These are phyloP conservation scores for Lichtheimia hyalospora DNA, from an alignment of 371 early-diverging fungal genomes.

Conservation along the genomic window DNA sequence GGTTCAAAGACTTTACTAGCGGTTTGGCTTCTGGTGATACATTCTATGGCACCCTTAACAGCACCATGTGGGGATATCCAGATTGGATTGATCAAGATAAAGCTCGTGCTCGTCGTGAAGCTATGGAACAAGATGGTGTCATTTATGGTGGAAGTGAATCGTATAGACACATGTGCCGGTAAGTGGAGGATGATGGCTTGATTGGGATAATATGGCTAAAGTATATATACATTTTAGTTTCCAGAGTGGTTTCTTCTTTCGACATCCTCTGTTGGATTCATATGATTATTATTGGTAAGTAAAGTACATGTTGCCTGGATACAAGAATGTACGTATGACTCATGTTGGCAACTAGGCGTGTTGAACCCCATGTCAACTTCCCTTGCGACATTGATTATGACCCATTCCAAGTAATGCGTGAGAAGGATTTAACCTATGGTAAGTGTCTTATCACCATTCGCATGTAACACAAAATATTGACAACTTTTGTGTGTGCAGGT, in stretches of 20 bases:
- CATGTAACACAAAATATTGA: too few relatives aligned
- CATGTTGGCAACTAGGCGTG: conserved; percentile 61
- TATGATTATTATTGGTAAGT: conserved; percentile 96
- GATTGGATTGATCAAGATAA: conserved; percentile 68
- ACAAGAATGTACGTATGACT: too few relatives aligned
- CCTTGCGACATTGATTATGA: conserved; percentile 91
- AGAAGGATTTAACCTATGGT: conserved; percentile 81
- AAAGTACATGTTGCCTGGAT: too few relatives aligned
- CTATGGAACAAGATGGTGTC: conserved; percentile 57
- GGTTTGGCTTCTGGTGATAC: conserved; percentile 47
- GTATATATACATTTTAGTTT: conserved; percentile 27
- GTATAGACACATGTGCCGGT: conserved; percentile 94
- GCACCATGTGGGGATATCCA: conserved; percentile 80
- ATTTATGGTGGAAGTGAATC: conserved; percentile 80
- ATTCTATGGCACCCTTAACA: conserved; percentile 30
- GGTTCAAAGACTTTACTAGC: conserved; percentile 60
- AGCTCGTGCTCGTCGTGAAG: conserved; percentile 51
- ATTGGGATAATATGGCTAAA: background rate
- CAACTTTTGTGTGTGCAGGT: conserved; percentile 34
- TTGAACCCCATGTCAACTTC: conserved; percentile 93
- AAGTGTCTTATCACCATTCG: background rate
- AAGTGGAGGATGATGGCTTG: background rate
- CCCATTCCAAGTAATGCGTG: conserved; percentile 83
- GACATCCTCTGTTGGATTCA: conserved; percentile 74
- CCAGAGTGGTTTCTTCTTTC: conserved; percentile 87